Evolutionary conservation across 2,329 filamentous ascomycete species (phyloP).

Genomic region (Exophiala xenobiotica): DNA sequence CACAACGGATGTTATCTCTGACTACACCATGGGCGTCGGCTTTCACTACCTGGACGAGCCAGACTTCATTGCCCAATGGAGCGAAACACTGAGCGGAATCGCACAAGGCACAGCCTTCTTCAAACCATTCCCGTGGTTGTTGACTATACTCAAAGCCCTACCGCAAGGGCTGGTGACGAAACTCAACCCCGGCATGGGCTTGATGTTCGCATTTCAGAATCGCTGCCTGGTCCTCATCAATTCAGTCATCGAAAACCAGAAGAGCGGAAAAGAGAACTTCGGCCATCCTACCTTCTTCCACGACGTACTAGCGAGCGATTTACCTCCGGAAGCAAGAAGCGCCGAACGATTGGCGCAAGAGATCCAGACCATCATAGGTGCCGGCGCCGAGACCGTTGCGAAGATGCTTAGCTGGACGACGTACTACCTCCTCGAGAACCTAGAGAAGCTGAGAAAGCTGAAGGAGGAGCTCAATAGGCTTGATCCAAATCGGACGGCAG

Average conservation of each 20-base stretch:
- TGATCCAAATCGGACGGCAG: slow-evolving; percentile 14
- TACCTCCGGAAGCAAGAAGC: slow-evolving; percentile 37
- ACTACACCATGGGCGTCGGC: slow-evolving; percentile 42
- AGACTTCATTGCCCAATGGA: slow-evolving; percentile 31
- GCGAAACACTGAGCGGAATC: slow-evolving; percentile 32
- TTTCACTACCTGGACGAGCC: slow-evolving; percentile 35
- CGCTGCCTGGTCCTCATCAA: slow-evolving; percentile 1
- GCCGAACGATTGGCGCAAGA: slow-evolving; percentile 36
- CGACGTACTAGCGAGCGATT: slow-evolving; percentile 31
- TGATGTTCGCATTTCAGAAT: slow-evolving; percentile 5
- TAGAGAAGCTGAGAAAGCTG: slow-evolving; percentile 7
- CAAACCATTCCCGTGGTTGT: slow-evolving; percentile 31
- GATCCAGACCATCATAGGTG: slow-evolving; percentile 33
- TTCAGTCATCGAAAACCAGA: slow-evolving; percentile 13
- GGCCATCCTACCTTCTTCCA: slow-evolving; percentile 31
- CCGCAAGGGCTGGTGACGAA: slow-evolving; percentile 2
- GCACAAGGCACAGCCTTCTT: slow-evolving; percentile 31
- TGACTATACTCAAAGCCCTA: neutral
- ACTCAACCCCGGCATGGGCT: slow-evolving; percentile 1
- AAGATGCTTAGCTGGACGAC: slow-evolving; percentile 32
- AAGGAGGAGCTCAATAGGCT: slow-evolving; percentile 13
- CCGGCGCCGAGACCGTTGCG: slow-evolving; percentile 38
- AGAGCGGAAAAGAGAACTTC: slow-evolving; percentile 26
- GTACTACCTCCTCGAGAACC: slow-evolving; percentile 31
- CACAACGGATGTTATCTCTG: slow-evolving; percentile 40